Base-by-base conservation (phyloP, 805 yeast species). In the Starmerella sp. region DNA sequence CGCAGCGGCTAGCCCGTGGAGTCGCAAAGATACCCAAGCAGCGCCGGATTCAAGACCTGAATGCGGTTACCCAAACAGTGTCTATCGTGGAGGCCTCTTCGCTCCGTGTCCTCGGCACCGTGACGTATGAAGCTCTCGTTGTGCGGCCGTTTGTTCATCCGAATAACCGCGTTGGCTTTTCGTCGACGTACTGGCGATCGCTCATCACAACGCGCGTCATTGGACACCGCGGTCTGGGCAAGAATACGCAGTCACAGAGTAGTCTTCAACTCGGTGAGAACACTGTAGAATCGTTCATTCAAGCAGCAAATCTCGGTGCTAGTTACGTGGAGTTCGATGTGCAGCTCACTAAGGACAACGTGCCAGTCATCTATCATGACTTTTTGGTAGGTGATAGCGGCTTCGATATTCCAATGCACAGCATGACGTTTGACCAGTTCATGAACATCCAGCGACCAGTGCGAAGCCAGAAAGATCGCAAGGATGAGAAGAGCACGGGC, bases 251-350 rank as follows among this genome's bases (percentile, higher is more conserved):
- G 55, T 77, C 77, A 44, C 77, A 83, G 48, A 82, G 80, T 58
- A 85, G 95, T 4, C 75, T 91, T 64, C 97, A 91, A 69, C 75
- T 91, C 57, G 97, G 97, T 43, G 97, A 91, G 65, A 91, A 91
- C 67, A 91, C 97, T 0, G 84, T 91, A 22, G 96, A 91, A 64
- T 86, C 95, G 0, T 91, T 91, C 64, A 85, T 91, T 66, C 95
- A 96, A 11, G 97, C 97, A 0, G 95, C 97, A 0, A 88, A 95
- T 2, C 73, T 91, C 60, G 97, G 97, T 42, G 97, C 97, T 1
- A 84, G 95, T 2, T 91, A 91, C 65, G 97, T 91, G 52, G 97
- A 91, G 70, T 91, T 91, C 67, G 97, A 91, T 69, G 97, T 91
- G 47, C 97, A 91, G 67, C 73, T 91, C 62, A 91, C 97, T 14